These are phyloP conservation scores for Trypanosoma boissoni DNA, from an alignment of 208 protist genomes.

Conservation along the genomic window DNA sequence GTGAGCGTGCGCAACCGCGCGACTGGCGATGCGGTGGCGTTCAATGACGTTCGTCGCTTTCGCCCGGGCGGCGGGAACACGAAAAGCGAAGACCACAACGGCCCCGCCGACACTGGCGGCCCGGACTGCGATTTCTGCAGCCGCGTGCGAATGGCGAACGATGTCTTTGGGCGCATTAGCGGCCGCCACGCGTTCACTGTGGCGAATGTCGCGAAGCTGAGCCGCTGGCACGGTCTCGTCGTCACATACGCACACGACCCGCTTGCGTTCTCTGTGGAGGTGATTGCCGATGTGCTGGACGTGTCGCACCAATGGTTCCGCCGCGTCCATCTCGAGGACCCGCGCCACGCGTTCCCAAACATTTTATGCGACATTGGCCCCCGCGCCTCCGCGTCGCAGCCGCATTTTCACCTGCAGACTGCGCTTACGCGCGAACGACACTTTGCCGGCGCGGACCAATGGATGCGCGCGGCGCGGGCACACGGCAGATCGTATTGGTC, in stretches of 20 bases:
- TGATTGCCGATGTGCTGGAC: constrained; percentile 30
- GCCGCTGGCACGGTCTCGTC: constrained; percentile 32
- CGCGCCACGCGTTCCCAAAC: constrained; percentile 20
- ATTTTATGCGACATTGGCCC: constrained; percentile 35
- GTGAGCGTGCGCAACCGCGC: constrained; percentile 23
- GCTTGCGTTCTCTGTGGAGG: constrained; percentile 8
- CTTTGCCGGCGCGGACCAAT: constrained; percentile 16
- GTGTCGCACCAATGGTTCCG: constrained; percentile 29
- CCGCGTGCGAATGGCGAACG: constrained; percentile 27
- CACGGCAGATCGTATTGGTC: constrained; percentile 21
- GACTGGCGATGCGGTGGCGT: constrained; percentile 26
- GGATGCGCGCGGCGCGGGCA: constrained; percentile 5
- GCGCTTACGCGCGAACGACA: constrained; percentile 20
- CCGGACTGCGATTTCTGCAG: constrained; percentile 42
- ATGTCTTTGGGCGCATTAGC: constrained; percentile 35
- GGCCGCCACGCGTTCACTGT: constrained; percentile 30
- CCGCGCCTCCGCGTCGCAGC: constrained; percentile 34
- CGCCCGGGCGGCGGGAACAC: constrained; percentile 17
- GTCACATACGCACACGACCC: constrained; percentile 29
- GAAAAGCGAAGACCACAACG: not conserved
- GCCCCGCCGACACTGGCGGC: constrained; percentile 2
- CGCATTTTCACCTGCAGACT: constrained; percentile 37
- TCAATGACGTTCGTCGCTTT: constrained; percentile 38
- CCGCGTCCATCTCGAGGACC: constrained; percentile 15
- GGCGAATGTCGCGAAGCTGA: constrained; percentile 40